These are phyloP conservation scores for Cubamyces sp. DNA, from an alignment of 768 basidiomycete species.

Conservation along the genomic window DNA sequence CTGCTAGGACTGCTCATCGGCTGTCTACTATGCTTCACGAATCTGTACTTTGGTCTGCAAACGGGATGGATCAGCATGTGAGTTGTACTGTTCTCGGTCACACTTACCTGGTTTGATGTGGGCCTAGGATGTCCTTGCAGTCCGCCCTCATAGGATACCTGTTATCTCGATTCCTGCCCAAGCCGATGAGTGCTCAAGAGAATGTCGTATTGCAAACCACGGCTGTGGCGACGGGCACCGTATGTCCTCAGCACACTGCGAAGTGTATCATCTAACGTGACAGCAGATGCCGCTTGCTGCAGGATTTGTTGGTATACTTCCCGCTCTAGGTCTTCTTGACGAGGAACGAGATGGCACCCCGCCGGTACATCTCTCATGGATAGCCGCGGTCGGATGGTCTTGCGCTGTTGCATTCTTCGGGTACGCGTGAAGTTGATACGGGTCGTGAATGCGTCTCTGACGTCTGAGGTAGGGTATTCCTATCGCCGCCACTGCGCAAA, in stretches of 20 bases:
- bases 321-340: constrained; percentile 82
- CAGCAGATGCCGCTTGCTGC: constrained; percentile 80
- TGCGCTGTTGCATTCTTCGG: constrained; percentile 94
- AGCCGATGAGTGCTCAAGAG: constrained; percentile 85
- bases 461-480: constrained; percentile 69
- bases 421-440: constrained; percentile 36
- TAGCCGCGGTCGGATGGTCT: constrained; percentile 82
- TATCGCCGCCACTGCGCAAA: constrained; percentile 91
- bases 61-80: constrained; percentile 92
- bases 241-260: constrained; percentile 24
- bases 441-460: constrained; percentile 5
- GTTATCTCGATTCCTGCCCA: constrained; percentile 72
- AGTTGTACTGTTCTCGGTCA: constrained; percentile 23
- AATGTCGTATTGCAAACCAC: constrained; percentile 95
- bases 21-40: constrained; percentile 89
- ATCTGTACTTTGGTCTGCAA: constrained; percentile 85
- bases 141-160: constrained; percentile 93
- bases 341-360: constrained; percentile 74
- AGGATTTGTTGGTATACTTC: constrained; percentile 90
- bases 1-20: constrained; percentile 82
- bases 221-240: constrained; percentile 89
- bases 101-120: neutral
- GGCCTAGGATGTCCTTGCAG: constrained; percentile 90
- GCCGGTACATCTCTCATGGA: constrained; percentile 76
- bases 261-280: neutral